A percentile compares a stretch with the other conserved stretches of the same genome.
These are phyloP conservation scores for Lachancea sp. DNA, from an alignment of 805 yeast genomes.

Conservation along the genomic window DNA sequence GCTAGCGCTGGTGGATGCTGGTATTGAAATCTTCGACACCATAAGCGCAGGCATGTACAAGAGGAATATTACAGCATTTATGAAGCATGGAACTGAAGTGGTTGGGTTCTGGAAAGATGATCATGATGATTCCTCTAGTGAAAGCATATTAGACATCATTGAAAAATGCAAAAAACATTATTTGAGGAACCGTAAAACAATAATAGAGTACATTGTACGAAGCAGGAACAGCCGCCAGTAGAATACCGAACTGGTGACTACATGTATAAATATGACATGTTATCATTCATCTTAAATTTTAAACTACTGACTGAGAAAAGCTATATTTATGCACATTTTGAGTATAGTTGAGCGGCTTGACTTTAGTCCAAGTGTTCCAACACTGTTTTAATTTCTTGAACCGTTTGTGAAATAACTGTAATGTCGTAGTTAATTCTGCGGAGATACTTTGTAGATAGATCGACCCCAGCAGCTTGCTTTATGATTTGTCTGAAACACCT, in stretches of 20 bases:
- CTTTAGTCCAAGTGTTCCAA: slow-evolving; percentile 22
- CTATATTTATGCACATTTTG: background rate
- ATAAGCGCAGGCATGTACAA: slow-evolving; percentile 56
- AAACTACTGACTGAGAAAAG: no score
- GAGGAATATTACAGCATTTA: slow-evolving; percentile 43
- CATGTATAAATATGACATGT: background rate
- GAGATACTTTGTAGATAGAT: slow-evolving; percentile 32
- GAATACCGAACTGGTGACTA: background rate
- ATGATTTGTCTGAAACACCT: slow-evolving; percentile 28
- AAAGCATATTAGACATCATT: slow-evolving; percentile 33
- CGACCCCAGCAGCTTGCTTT: slow-evolving; percentile 32
- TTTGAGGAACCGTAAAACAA: slow-evolving; percentile 16
- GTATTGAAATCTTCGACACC: slow-evolving; percentile 70
- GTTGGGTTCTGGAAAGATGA: slow-evolving; percentile 54
- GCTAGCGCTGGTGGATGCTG: slow-evolving; percentile 77
- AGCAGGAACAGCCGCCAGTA: slow-evolving; percentile 1
- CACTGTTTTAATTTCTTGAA: slow-evolving; percentile 26
- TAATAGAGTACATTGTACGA: slow-evolving; percentile 19
- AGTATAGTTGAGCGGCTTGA: no score
- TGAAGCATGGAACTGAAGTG: slow-evolving; percentile 50
- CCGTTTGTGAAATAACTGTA: slow-evolving; percentile 22
- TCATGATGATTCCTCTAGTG: slow-evolving; percentile 21
- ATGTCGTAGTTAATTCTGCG: slow-evolving; percentile 28
- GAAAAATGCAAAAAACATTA: slow-evolving; percentile 38
- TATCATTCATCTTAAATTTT: background rate